Evolutionary conservation across 2,329 filamentous ascomycete genomes (phyloP).

Genomic region (Talaromyces rugulosus): DNA sequence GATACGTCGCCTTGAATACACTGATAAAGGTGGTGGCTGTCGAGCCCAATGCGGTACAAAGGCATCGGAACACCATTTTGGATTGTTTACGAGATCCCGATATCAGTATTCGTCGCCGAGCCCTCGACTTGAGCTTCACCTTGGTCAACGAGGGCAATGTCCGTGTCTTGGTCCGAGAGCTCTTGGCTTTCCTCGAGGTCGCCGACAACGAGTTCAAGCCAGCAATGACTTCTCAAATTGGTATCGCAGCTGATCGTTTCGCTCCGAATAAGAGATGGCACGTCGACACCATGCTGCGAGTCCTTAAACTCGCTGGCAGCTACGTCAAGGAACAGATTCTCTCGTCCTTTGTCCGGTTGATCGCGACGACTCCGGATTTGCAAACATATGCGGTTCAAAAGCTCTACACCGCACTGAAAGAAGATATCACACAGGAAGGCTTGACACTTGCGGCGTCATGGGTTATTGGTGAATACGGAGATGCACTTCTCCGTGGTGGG

Average conservation of each 20-base stretch:
- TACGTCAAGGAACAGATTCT: constrained; percentile 98
- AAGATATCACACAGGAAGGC: constrained; percentile 96
- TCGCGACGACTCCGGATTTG: constrained; percentile 88
- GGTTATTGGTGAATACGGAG: constrained; percentile 97
- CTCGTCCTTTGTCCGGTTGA: constrained; percentile 91
- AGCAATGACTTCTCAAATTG: constrained; percentile 96
- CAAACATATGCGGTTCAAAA: constrained; percentile 98
- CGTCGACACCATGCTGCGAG: constrained; percentile 93
- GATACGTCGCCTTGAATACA: constrained; percentile 95
- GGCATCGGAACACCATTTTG: constrained; percentile 94
- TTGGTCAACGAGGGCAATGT: constrained; percentile 97
- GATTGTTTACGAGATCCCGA: constrained; percentile 95
- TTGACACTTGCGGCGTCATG: constrained; percentile 88
- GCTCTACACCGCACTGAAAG: constrained; percentile 82
- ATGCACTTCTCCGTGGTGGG: constrained; percentile 80
- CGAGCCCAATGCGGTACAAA: constrained; percentile 93
- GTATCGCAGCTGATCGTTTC: constrained; percentile 91
- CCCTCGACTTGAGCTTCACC: constrained; percentile 96
- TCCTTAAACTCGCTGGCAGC: constrained; percentile 88
- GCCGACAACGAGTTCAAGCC: constrained; percentile 99
- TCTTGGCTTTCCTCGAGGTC: constrained; percentile 92
- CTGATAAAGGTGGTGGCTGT: constrained; percentile 97
- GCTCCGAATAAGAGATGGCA: constrained; percentile 98
- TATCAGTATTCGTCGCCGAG: constrained; percentile 92
- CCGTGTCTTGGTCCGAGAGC: constrained; percentile 83